phyloP scores from a whole-genome alignment of 2,329 filamentous ascomycete genomes.

The Diaporthe vaccinii region DNA sequence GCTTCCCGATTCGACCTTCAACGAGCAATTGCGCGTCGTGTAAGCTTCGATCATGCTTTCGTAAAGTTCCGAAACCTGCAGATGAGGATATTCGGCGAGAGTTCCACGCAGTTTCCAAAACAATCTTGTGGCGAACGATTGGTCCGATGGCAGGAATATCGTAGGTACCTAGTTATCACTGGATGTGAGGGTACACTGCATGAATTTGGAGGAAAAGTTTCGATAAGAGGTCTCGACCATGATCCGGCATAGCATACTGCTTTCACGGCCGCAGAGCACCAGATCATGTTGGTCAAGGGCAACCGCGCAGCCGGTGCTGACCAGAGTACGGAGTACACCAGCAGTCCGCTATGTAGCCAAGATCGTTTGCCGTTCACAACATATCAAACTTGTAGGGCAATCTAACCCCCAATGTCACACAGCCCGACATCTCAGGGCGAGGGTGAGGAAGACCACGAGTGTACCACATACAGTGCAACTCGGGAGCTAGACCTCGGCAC shows the following conservation, averaged over 20 bases:
- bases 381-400: background rate
- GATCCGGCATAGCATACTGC: no score
- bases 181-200: background rate
- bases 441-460: background rate
- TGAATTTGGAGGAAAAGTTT: background rate
- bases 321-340: background rate
- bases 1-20: no score
- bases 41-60: background rate
- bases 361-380: background rate
- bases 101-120: background rate
- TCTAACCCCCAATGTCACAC: background rate
- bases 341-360: background rate
- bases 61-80: background rate
- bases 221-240: background rate
- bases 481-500: conserved; percentile 5
- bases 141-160: background rate
- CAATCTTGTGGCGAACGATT: background rate
- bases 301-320: background rate
- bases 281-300: background rate
- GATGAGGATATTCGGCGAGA: background rate
- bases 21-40: background rate
- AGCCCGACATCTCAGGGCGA: background rate
- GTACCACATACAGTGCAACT: background rate
- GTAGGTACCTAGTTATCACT: background rate
- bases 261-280: background rate